Base-by-base conservation (phyloP, 192 early-diverging fungal species). In the Spizellomyces sp. region DNA sequence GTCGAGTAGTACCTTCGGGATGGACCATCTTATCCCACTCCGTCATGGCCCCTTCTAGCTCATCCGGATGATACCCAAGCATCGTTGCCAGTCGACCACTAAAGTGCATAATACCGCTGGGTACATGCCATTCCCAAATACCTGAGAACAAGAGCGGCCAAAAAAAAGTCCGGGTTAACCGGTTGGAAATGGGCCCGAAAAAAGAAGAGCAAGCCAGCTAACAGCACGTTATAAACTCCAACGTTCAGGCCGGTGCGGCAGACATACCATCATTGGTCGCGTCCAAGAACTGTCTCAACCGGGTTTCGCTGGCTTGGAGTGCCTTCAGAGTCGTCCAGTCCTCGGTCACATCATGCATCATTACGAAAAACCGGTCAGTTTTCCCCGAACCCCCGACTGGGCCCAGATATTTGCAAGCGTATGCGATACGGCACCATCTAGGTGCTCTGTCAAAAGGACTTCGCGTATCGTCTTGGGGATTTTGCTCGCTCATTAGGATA, bases 281-380 rank as follows among this genome's bases (percentile, higher is more conserved):
- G 14, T 54, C 52, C 52, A 54, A 54, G 19, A 54, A 54, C 52
- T 54, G 52, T 17, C 19, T 54, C 52, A 54, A 54, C 52, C 52
- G 14, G 15, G 15, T 17, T 54, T 54, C 52, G 3, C 52, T 54
- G 3, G 52, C 52, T 54, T 54, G 52, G 0, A 54, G 52, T 54
- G 52, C 52, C 19, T 54, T 54, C 52, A 54, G 19, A 1, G 52
- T 54, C 19, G 14, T 14, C 52, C 52, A 54, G 52, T 54, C 52
- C 52, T 54, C 52, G 0, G 52, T 54, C 15, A 54, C 52, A 54
- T 54, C 52, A n/a, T 54, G 52, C 52, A 54, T 54, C 52, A 54
- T 54, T 17, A 54, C 52, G 19, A 54, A 54, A 54, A 54, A 54
- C 19, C 52, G 14, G 15, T 14, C 52, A 2, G 52, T 17, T 54